Percentiles rank a stretch among this genome's conserved stretches.
These are phyloP conservation scores for Solanum bulbocastanum DNA, from an alignment of 257 asterid species.

Conservation along the genomic window DNA sequence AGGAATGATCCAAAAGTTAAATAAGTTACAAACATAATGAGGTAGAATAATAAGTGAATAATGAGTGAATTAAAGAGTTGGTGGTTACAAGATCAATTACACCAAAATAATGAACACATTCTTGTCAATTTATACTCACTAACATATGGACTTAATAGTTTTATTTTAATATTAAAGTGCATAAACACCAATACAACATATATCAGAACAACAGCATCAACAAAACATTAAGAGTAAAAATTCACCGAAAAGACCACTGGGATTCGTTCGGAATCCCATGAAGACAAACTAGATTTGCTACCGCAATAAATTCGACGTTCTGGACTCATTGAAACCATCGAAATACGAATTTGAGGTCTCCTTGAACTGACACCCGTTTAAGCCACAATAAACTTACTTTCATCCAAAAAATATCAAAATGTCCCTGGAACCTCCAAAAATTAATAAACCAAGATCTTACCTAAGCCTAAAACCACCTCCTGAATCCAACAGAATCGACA, in stretches of 20 bases:
- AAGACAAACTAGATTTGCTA: neutral
- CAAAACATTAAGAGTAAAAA: neutral
- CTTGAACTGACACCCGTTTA: neutral
- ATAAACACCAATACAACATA: neutral
- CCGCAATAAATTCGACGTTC: neutral
- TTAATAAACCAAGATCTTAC: neutral
- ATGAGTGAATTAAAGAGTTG: neutral
- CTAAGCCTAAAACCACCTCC: neutral
- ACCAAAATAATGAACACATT: no score
- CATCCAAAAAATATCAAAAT: neutral
- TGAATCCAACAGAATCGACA: no score
- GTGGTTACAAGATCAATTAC: neutral
- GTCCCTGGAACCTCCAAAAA: neutral
- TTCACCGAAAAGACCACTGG: neutral
- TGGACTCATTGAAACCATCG: neutral
- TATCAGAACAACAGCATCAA: neutral
- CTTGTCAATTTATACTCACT: neutral
- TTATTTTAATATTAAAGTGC: neutral
- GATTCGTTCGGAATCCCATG: neutral
- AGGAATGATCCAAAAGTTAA: neutral
- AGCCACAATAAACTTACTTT: no score
- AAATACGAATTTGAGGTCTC: neutral
- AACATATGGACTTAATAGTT: neutral
- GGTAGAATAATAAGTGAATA: neutral
- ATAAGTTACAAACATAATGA: no score